A percentile compares a stretch with the other conserved stretches of the same genome.
Conservation (phyloP, 2,329 filamentous ascomycete species). For the Colletotrichum tanaceti region DNA sequence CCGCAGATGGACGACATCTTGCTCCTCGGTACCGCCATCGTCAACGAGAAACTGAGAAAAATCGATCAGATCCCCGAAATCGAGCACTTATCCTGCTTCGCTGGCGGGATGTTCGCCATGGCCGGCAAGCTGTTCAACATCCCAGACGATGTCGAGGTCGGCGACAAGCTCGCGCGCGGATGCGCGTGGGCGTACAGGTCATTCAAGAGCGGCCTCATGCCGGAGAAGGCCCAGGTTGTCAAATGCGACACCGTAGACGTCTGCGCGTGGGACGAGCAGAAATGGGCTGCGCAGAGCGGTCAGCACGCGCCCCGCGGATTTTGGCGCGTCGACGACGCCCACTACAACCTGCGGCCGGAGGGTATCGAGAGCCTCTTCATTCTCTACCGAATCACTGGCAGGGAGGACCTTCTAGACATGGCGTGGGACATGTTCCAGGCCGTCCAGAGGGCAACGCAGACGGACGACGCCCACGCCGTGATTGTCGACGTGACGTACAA, state of each 20-base stretch:
- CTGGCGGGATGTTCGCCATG: constrained; percentile 63
- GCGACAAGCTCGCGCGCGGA: constrained; percentile 59
- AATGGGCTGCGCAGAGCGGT: constrained; percentile 42
- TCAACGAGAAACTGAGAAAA: constrained; percentile 41
- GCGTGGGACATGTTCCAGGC: constrained; percentile 67
- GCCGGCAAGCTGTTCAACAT: constrained; percentile 58
- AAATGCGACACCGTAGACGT: constrained; percentile 54
- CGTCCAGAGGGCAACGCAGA: constrained; percentile 59
- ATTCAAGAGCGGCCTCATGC: constrained; percentile 64
- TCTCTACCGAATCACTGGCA: constrained; percentile 64
- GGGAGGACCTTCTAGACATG: constrained; percentile 59
- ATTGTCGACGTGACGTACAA: constrained; percentile 62
- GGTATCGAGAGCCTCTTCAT: constrained; percentile 67
- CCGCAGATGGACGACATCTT: constrained; percentile 65
- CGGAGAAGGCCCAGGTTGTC: constrained; percentile 59
- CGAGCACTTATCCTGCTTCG: constrained; percentile 63
- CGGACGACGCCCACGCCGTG: constrained; percentile 59
- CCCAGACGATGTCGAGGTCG: constrained; percentile 56
- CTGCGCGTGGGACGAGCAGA: constrained; percentile 58
- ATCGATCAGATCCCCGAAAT: constrained; percentile 48
- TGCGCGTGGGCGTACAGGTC: constrained; percentile 64
- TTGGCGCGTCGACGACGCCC: constrained; percentile 63
- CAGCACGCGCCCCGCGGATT: constrained; percentile 65
- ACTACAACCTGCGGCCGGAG: constrained; percentile 63
- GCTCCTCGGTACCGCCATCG: constrained; percentile 57